phyloP scores from a whole-genome alignment of 1,139 yeast species.

The Meyerozyma smithsonii region DNA sequence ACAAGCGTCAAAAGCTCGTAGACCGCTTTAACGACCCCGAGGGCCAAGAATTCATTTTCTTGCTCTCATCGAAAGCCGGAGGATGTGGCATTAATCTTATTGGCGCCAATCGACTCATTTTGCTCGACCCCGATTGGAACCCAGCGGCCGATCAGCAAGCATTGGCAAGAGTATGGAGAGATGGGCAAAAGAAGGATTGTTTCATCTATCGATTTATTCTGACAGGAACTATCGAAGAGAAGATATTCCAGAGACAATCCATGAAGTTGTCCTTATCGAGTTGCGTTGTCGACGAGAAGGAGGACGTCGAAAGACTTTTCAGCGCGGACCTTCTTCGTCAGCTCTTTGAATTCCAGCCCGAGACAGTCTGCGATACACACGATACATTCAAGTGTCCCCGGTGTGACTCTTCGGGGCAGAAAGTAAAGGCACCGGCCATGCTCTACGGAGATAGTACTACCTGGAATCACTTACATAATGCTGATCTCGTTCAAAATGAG shows the following conservation, averaged over 20 bases:
- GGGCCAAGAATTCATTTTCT: conserved; percentile 80
- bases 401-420: conserved; percentile 63
- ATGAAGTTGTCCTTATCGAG: conserved; percentile 91
- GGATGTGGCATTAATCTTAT: conserved; percentile 97
- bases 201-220: conserved; percentile 89
- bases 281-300: conserved; percentile 95
- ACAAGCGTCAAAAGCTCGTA: conserved; percentile 89
- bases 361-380: conserved; percentile 85
- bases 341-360: conserved; percentile 64
- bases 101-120: conserved; percentile 87
- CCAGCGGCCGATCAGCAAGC: conserved; percentile 99
- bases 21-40: conserved; percentile 90
- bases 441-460: conserved; percentile 96
- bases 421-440: conserved; percentile 74
- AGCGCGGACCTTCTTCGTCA: conserved; percentile 76
- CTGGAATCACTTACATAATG: conserved; percentile 86
- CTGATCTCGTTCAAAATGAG: conserved; percentile 57
- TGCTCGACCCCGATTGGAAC: conserved; percentile 97
- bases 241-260: conserved; percentile 93
- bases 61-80: conserved; percentile 94
- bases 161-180: conserved; percentile 97
- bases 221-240: conserved; percentile 95
- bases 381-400: conserved; percentile 87
- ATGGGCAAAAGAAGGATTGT: conserved; percentile 96
- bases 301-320: conserved; percentile 89